phyloP scores from a whole-genome alignment of 257 asterid genomes.

The Solanum acaule region DNA sequence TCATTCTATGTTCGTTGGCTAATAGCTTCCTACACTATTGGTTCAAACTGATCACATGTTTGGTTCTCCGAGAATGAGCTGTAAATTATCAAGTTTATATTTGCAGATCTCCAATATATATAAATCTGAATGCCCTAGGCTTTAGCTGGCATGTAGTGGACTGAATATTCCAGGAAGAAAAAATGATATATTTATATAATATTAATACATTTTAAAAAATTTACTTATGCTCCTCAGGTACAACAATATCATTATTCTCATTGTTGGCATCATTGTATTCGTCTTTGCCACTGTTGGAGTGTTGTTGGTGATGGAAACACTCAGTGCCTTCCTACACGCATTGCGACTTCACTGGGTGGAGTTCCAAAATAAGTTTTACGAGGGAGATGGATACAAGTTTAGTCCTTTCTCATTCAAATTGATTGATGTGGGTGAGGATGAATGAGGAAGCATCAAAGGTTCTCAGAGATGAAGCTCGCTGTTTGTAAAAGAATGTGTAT shows the following conservation, averaged over 20 bases:
- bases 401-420: conserved; percentile 60
- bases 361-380: conserved; percentile 90
- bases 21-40: neutral
- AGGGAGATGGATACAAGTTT: conserved; percentile 97
- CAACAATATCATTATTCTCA: conserved; percentile 60
- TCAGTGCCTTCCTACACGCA: conserved; percentile 95
- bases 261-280: conserved; percentile 66
- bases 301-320: conserved; percentile 92
- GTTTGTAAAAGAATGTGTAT: conserved; percentile 11
- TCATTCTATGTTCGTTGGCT: neutral
- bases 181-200: neutral
- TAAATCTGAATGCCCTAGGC: neutral
- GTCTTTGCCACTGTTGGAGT: conserved; percentile 88
- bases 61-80: neutral
- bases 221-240: neutral
- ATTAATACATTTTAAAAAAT: neutral
- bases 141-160: neutral
- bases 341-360: conserved; percentile 98
- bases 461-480: neutral
- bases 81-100: neutral
- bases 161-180: neutral
- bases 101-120: neutral
- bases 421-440: conserved; percentile 48
- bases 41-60: neutral
- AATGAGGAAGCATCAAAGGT: conserved; percentile 24